Evolutionary conservation across 305 asterid species (phyloP).

Genomic region (Caryopteris hybrid): DNA sequence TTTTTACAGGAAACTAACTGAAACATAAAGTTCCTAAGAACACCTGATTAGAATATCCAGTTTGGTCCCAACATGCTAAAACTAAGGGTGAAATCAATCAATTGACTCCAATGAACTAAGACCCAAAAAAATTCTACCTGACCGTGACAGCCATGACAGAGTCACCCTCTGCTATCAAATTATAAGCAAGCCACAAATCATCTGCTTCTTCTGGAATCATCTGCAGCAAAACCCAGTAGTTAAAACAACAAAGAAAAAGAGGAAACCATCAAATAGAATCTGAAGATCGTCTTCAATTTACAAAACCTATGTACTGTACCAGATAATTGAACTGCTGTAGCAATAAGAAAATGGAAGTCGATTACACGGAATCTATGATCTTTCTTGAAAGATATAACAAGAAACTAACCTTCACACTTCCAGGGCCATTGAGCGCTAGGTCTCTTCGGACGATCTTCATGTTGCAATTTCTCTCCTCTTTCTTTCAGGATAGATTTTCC

Average conservation of each 20-base stretch:
- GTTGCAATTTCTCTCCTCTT: not conserved
- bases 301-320: not conserved
- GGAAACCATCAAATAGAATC: not conserved
- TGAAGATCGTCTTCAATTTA: not conserved
- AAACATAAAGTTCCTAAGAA: not conserved
- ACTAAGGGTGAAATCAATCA: not conserved
- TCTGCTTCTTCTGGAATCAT: conserved; percentile 89
- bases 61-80: not conserved
- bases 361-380: not conserved
- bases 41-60: not conserved
- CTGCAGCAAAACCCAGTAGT: conserved; percentile 35
- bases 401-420: conserved; percentile 68
- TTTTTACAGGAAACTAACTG: not conserved
- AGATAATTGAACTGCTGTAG: not conserved
- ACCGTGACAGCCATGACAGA: conserved; percentile 73
- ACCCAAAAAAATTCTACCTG: conserved; percentile 37
- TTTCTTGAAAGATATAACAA: not conserved
- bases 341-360: not conserved
- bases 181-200: conserved; percentile 87
- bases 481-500: not conserved
- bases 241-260: not conserved
- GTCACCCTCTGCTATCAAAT: conserved; percentile 79
- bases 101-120: not conserved
- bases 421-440: conserved; percentile 64
- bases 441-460: conserved; percentile 78